Base-by-base conservation (phyloP, 805 yeast species). In the Maudiozyma serrabonitensis region DNA sequence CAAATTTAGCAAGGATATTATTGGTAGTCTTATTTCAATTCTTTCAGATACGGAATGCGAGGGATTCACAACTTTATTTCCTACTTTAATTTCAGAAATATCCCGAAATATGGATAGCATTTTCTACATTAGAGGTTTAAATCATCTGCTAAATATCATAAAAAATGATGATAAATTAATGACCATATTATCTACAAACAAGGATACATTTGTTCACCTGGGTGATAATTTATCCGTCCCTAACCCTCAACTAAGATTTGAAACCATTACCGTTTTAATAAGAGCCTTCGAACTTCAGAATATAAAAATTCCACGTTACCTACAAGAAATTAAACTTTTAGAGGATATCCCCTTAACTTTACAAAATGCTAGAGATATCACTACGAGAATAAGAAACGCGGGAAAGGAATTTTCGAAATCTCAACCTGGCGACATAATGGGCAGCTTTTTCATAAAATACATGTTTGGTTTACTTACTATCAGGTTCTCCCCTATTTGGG, bases 401-500 rank as follows among this genome's bases (percentile, higher is more conserved):
- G 80, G 79, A 1, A 57, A 67, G 6, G 73, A 66, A 3, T 81
- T 68, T 58, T 58, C 67, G 41, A 59, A 63, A 15, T 52, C 62
- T 4, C 69, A 67, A 26, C 55, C 55, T 11, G 65, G 54, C 51
- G 38, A 31, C 12, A 49, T 55, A 31, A 46, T 56, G 2, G 25
- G 46, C 9, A 48, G 43, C 45, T 52, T 52, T 47, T 67, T 55
- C 41, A 71, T 78, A 32, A 72, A 71, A 21, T 80, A 74, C 56
- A 48, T 80, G 38, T 75, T 84, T 55, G 98, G 98, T 34, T 73
- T 85, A 52, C 67, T 90, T 41, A 73, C 87, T 4, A 81, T 81
- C 34, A 77, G 79, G 50, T 88, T 91, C 56, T 84, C 87, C 49
- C 98, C 98, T 0, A 75, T 84, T 13, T 89, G 96, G 95, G 75